phyloP scores from a whole-genome alignment of 2,329 filamentous ascomycete genomes.

The Xylaria sp. region DNA sequence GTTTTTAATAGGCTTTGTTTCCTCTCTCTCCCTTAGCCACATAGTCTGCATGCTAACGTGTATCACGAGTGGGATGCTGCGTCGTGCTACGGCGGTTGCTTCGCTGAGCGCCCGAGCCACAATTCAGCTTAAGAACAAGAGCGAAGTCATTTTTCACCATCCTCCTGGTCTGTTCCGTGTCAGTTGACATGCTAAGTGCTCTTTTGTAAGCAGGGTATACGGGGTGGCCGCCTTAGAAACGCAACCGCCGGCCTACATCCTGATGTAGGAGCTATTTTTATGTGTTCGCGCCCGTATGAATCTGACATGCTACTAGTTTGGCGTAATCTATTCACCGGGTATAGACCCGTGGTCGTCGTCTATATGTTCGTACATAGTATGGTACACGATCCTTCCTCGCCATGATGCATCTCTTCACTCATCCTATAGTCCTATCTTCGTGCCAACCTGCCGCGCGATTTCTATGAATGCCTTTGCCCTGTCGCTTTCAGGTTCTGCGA shows the following conservation, averaged over 20 bases:
- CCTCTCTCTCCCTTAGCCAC: conserved; percentile 45
- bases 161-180: conserved; percentile 5
- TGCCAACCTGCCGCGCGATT: conserved; percentile 69
- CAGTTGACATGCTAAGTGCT: conserved; percentile 34
- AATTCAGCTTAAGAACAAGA: conserved; percentile 26
- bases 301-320: conserved; percentile 10
- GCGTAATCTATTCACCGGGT: background rate
- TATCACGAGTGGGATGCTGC: conserved; percentile 36
- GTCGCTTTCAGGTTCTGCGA: conserved; percentile 81
- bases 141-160: conserved; percentile 30
- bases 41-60: conserved; percentile 50
- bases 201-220: conserved; percentile 25
- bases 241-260: conserved; percentile 6
- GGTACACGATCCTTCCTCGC: conserved; percentile 10
- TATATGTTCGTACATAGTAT: conserved; percentile 14
- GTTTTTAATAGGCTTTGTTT: conserved; percentile 48
- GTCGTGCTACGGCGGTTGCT: conserved; percentile 21
- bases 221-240: background rate
- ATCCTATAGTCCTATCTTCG: conserved; percentile 55
- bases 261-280: background rate
- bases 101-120: conserved; percentile 20
- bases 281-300: background rate
- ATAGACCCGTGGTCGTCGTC: background rate
- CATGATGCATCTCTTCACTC: background rate
- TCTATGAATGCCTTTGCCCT: conserved; percentile 76